Evolutionary conservation across 2,329 filamentous ascomycete genomes (phyloP), one percentile per base, ranked within the genome.

Genomic region (Bipolaris zeicola): DNA sequence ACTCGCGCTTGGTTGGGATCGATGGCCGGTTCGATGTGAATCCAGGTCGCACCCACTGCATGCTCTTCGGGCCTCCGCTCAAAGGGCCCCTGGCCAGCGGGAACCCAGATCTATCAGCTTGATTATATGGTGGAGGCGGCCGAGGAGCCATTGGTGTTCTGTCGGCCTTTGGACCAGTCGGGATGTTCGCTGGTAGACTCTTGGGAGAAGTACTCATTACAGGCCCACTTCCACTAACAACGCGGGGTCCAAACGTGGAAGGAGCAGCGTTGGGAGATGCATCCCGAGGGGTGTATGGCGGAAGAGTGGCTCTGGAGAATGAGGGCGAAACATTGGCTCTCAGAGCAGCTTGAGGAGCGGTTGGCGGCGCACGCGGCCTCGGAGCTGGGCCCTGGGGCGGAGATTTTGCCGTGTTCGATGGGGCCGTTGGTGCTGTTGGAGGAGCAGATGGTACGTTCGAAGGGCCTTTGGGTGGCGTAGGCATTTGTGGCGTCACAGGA

Each of bases 1-100:
- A 69, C 55, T 82, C 80, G 28, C 80, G 73, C 61, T 82, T 82
- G 0, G 75, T 76, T 11, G 80, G 80, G 4, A 81, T 64, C 5
- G 66, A 70, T 43, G 69, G 45, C 31, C 72, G 67, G 54, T 67
- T 62, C 3, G 73, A 65, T 33, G 73, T 64, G 6, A 76, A 67
- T 31, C 76, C 77, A 50, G 78, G 78, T 24, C 77, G 69, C 24
- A 78, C 74, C 78, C 78, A 80, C 65, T 80, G 78, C 57, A 71
- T 71, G 34, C 72, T 77, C 45, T 75, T 76, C 7, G 68, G 69
- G 7, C 67, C 66, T 13, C 67, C 66, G 20, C 67, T 71, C 56
- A 74, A 68, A 14, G 76, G 72, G 43, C 70, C 68, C 54, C 74
- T 66, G 11, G 69, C 61, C 22, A 62, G 61, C 18, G 65, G 59